Evolutionary conservation across 2,329 filamentous ascomycete genomes (phyloP).

Genomic region (Didymellaceae sp.): DNA sequence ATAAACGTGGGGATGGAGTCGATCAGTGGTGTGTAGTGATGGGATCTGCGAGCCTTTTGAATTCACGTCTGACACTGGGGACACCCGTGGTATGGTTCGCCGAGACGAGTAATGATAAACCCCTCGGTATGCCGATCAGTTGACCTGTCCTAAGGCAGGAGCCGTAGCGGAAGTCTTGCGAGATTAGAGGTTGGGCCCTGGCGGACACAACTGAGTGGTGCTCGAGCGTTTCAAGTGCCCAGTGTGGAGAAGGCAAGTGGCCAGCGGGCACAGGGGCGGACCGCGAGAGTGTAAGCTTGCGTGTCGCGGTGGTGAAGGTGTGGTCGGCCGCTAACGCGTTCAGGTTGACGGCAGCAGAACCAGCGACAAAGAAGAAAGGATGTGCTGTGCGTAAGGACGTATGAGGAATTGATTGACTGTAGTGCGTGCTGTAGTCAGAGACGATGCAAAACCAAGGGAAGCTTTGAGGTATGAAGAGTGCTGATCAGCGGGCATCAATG

Average conservation of each 20-base stretch:
- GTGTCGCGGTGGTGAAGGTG: conserved; percentile 34
- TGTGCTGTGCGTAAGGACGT: conserved; percentile 36
- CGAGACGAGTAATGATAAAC: conserved; percentile 46
- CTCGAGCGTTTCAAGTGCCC: conserved; percentile 49
- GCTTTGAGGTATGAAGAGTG: conserved; percentile 35
- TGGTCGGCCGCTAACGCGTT: conserved; percentile 30
- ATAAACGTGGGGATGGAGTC: conserved; percentile 56
- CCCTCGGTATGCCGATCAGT: conserved; percentile 47
- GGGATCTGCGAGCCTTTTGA: conserved; percentile 58
- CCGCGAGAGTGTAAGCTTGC: conserved; percentile 30
- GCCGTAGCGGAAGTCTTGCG: conserved; percentile 47
- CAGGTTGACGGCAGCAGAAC: conserved; percentile 29
- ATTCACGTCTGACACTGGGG: conserved; percentile 47
- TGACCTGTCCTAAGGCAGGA: conserved; percentile 42
- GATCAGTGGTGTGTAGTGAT: conserved; percentile 54
- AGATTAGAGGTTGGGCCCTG: conserved; percentile 41
- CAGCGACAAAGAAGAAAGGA: conserved; percentile 47
- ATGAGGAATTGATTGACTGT: conserved; percentile 42
- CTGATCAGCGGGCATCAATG: conserved; percentile 44
- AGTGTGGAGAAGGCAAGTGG: conserved; percentile 40
- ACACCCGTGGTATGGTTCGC: conserved; percentile 41
- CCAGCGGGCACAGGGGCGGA: conserved; percentile 39
- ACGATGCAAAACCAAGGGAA: conserved; percentile 41
- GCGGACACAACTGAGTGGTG: conserved; percentile 43
- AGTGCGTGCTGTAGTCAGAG: conserved; percentile 27